Base-by-base conservation (phyloP, 2,329 filamentous ascomycete genomes). In the Aciculosporium take region DNA sequence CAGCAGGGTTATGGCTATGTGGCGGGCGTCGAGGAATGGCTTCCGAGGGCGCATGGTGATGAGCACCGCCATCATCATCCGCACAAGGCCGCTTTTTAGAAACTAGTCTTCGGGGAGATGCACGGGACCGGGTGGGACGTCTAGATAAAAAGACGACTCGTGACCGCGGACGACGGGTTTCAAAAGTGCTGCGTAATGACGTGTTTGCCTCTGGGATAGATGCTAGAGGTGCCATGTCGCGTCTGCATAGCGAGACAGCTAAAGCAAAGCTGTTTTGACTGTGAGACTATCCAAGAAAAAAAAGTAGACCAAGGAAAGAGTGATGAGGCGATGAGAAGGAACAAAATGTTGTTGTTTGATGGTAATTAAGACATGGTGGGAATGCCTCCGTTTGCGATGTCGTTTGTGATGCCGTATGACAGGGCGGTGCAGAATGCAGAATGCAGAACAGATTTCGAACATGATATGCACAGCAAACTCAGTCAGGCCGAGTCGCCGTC, bases 151-250 rank as follows among this genome's bases (percentile, higher is more conserved):
- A 45, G 31, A 56, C 25, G 20, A 52, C 49, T 37, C 54, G 58
- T 3, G 55, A 53, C 24, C 53, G 49, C 5, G 52, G 49, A 10
- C 48, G 43, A 27, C 39, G 43, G 21, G 41, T 41, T 39, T 37
- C 48, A 32, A 34, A 46, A 13, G 45, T 45, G 32, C 48, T 44
- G n/a, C 46, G 42, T 41, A 49, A 42, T 27, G 43, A 43, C 43
- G 49, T 34, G 43, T 46, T 44, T 43, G 48, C 46, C 41, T 53
- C 50, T 18, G 49, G 44, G 33, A 56, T 56, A 47, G 56, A 53
- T 51, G 54, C 48, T 48, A 52, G 39, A 24, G 48, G 42, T 48
- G 48, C 48, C 58, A 63, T 62, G 35, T 32, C 42, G 40, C n/a
- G 37, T 21, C n/a, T n/a, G 20, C 37, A 37, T 33, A 38, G 39